A percentile compares a stretch with the other conserved stretches of the same genome.
Conservation (phyloP, 2,329 filamentous ascomycete species). For the Ophiostoma angusticollis region DNA sequence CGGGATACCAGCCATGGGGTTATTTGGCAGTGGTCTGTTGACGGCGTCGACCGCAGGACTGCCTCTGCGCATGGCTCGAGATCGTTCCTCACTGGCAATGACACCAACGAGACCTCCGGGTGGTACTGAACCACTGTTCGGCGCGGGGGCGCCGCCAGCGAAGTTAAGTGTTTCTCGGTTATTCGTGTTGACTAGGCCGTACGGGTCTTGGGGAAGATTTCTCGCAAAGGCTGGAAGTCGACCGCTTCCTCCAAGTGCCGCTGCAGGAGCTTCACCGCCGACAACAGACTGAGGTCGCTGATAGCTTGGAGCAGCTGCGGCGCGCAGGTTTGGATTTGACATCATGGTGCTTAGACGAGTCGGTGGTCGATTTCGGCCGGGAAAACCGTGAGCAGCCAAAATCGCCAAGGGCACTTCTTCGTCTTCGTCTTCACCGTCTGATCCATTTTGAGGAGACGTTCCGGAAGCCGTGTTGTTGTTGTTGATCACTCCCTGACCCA, state of each 20-base stretch:
- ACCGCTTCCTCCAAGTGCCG: too few species aligned
- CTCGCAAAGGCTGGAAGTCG: conserved; percentile 71
- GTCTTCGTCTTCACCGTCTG: conserved; percentile 59
- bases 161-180: conserved; percentile 65
- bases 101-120: conserved; percentile 77
- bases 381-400: conserved; percentile 79
- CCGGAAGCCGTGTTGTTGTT: not conserved
- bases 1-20: conserved; percentile 37
- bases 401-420: conserved; percentile 82
- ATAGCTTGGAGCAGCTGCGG: conserved; percentile 32
- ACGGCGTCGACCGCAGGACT: conserved; percentile 54
- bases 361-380: conserved; percentile 63
- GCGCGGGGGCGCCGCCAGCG: conserved; percentile 36
- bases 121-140: conserved; percentile 29
- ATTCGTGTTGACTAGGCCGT: conserved; percentile 59
- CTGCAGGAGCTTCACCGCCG: conserved; percentile 36
- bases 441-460: conserved; percentile 25
- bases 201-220: conserved; percentile 72
- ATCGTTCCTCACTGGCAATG: conserved; percentile 74
- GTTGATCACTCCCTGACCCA: not conserved
- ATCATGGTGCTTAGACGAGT: conserved; percentile 49
- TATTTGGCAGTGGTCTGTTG: conserved; percentile 22
- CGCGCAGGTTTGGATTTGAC: conserved; percentile 60
- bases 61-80: conserved; percentile 62
- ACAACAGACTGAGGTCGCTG: conserved; percentile 43